These are phyloP conservation scores for Phylloporus sp. DNA, from an alignment of 768 basidiomycete genomes.

Conservation along the genomic window DNA sequence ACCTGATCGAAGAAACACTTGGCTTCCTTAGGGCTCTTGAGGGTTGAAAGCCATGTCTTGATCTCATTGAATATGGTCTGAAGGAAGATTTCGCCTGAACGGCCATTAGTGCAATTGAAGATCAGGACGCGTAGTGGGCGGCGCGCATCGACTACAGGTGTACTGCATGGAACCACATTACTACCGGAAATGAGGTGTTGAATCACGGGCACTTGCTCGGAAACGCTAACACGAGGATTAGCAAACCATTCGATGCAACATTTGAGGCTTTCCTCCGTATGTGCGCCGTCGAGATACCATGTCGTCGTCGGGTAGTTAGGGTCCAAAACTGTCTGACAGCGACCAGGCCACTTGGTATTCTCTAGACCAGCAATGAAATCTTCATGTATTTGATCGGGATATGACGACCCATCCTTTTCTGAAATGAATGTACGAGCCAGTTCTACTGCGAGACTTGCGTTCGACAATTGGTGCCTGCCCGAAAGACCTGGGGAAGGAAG, in stretches of 20 bases:
- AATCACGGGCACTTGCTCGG: slow-evolving; percentile 18
- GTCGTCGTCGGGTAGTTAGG: slow-evolving; percentile 45
- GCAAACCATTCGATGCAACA: slow-evolving; percentile 90
- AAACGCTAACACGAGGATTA: slow-evolving; percentile 49
- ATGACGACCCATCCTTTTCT: slow-evolving; percentile 19
- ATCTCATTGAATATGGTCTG: slow-evolving; percentile 50
- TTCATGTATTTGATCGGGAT: slow-evolving; percentile 37
- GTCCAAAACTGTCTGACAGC: slow-evolving; percentile 82
- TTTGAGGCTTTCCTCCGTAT: slow-evolving; percentile 85
- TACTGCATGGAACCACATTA: slow-evolving; percentile 2
- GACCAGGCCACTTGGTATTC: slow-evolving; percentile 83
- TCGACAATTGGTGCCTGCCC: slow-evolving; percentile 80
- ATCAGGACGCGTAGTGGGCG: slow-evolving; percentile 57
- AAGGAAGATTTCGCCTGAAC: slow-evolving; percentile 74
- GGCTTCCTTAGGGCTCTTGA: slow-evolving; percentile 35
- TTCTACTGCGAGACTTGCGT: slow-evolving; percentile 80
- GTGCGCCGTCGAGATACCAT: slow-evolving; percentile 96
- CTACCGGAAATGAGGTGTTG: neutral
- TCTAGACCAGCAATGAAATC: slow-evolving; percentile 59
- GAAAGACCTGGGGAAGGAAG: slow-evolving; percentile 58
- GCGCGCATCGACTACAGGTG: slow-evolving; percentile 14
- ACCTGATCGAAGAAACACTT: slow-evolving; percentile 71
- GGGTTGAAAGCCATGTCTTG: slow-evolving; percentile 40
- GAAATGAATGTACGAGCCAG: slow-evolving; percentile 64
- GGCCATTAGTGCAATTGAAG: slow-evolving; percentile 93